phyloP scores from a whole-genome alignment of 371 early-diverging fungal species.

The Umbelopsis sp. region DNA sequence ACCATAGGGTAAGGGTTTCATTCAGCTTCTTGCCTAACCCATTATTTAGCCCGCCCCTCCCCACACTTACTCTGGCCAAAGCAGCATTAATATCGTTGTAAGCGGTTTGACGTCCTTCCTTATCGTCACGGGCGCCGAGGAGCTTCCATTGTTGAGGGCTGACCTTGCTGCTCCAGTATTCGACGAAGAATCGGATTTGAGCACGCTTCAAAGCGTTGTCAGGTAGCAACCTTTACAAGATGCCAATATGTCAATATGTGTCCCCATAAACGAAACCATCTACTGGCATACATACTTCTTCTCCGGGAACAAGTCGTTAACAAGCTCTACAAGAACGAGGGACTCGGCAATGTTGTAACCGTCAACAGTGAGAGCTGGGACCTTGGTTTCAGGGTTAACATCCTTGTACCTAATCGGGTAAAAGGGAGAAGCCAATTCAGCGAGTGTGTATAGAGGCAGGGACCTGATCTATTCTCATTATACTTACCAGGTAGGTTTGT shows the following conservation, averaged over 20 bases:
- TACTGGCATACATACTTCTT: slow-evolving; percentile 39
- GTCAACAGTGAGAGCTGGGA: slow-evolving; percentile 48
- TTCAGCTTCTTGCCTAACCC: background rate
- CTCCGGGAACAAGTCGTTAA: slow-evolving; percentile 52
- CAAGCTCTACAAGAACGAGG: slow-evolving; percentile 53
- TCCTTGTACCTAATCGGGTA: slow-evolving; percentile 41
- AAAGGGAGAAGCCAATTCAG: background rate
- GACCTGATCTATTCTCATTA: background rate
- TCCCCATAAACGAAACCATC: background rate
- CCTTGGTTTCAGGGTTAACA: slow-evolving; percentile 56
- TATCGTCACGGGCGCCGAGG: slow-evolving; percentile 27
- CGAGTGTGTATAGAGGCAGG: no score
- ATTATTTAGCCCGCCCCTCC: background rate
- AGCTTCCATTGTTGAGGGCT: slow-evolving; percentile 32
- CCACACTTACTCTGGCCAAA: slow-evolving; percentile 34
- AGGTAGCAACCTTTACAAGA: slow-evolving; percentile 37
- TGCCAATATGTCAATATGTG: background rate
- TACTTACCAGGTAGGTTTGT: slow-evolving; percentile 64
- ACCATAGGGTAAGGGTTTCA: slow-evolving; percentile 11
- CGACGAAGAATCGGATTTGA: slow-evolving; percentile 58
- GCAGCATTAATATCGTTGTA: slow-evolving; percentile 25
- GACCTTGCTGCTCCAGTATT: slow-evolving; percentile 49
- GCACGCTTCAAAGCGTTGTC: slow-evolving; percentile 50
- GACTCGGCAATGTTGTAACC: slow-evolving; percentile 52
- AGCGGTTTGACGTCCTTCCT: slow-evolving; percentile 30